Conservation (phyloP, 495 filamentous ascomycete species). For the Aspergillus bertholletiae region DNA sequence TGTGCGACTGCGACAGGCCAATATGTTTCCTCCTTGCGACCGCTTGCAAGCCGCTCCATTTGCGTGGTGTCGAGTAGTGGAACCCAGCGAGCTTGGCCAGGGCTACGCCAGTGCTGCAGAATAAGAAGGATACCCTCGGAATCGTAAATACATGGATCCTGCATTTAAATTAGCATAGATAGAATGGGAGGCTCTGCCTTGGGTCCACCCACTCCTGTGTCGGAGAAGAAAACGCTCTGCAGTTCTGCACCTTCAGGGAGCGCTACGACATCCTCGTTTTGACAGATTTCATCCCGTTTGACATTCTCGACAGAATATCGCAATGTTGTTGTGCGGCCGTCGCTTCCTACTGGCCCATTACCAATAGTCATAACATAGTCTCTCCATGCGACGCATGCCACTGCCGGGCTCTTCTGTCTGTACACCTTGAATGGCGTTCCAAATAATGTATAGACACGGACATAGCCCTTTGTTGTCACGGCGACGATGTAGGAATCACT, state of each 20-base stretch:
- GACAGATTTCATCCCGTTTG: slow-evolving; percentile 86
- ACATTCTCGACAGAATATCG: slow-evolving; percentile 90
- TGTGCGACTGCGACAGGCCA: slow-evolving; percentile 94
- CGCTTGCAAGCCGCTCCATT: slow-evolving; percentile 74
- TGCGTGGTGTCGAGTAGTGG: slow-evolving; percentile 85
- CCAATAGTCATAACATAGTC: slow-evolving; percentile 94
- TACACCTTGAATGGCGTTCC: slow-evolving; percentile 86
- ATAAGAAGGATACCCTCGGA: slow-evolving; percentile 81
- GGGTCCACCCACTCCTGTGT: slow-evolving; percentile 62
- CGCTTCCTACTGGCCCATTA: slow-evolving; percentile 78
- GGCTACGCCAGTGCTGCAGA: slow-evolving; percentile 84
- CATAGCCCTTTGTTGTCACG: slow-evolving; percentile 78
- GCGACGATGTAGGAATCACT: slow-evolving; percentile 88
- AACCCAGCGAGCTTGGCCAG: slow-evolving; percentile 84
- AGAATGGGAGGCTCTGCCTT: not conserved
- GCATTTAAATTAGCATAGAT: slow-evolving; percentile 17
- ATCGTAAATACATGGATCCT: slow-evolving; percentile 94
- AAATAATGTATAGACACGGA: slow-evolving; percentile 89
- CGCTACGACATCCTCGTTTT: slow-evolving; percentile 88
- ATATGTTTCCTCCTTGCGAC: slow-evolving; percentile 84
- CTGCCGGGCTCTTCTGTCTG: slow-evolving; percentile 86
- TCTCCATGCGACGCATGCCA: slow-evolving; percentile 87
- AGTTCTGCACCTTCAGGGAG: slow-evolving; percentile 67
- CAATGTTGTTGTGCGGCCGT: slow-evolving; percentile 66
- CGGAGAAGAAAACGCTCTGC: slow-evolving; percentile 86